Conservation (phyloP, 2,329 filamentous ascomycete species). For the Aureobasidium pullulans region DNA sequence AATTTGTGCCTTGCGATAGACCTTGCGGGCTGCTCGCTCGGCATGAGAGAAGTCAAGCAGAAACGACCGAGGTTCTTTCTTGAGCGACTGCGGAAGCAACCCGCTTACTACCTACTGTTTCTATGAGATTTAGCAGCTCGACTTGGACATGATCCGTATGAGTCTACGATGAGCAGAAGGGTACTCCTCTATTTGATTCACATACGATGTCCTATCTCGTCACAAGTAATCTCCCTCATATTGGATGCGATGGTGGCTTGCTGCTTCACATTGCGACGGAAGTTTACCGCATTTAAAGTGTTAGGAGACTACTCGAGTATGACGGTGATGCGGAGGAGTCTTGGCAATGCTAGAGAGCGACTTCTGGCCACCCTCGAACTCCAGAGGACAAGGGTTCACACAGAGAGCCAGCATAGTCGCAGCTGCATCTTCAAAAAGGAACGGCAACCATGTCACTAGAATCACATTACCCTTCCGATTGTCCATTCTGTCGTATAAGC, state of each 20-base stretch:
- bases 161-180: no score
- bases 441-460: slow-evolving; percentile 11
- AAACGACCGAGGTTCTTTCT: no score
- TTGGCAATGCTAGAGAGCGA: background rate
- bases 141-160: no score
- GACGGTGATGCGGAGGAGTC: background rate
- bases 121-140: no score
- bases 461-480: slow-evolving; percentile 37
- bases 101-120: no score
- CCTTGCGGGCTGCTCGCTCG: no score
- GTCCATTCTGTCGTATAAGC: slow-evolving; percentile 54
- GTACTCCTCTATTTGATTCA: background rate
- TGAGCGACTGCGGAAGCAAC: no score
- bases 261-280: background rate
- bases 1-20: no score
- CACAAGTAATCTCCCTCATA: background rate
- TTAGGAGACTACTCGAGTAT: background rate
- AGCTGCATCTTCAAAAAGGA: background rate
- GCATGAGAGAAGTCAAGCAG: no score
- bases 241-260: background rate
- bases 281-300: background rate
- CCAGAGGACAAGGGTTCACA: no score
- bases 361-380: background rate
- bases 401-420: background rate
- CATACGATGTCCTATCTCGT: background rate